Evolutionary conservation across 2,329 filamentous ascomycete genomes (phyloP).

Genomic region (Huntiella bhutanensis): DNA sequence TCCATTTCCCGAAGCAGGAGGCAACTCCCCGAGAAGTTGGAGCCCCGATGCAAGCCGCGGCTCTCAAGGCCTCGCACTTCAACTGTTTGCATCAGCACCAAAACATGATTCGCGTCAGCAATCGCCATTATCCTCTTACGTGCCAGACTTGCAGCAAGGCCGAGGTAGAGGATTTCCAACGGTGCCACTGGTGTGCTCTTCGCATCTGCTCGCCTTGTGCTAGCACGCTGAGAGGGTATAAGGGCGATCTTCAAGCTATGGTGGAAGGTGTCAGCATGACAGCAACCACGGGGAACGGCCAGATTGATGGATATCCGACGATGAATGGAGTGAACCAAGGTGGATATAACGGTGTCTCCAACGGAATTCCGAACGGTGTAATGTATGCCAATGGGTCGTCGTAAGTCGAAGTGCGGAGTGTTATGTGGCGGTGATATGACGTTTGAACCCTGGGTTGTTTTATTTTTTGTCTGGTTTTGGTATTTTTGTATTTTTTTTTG

Average conservation of each 20-base stretch:
- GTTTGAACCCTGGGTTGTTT: background rate
- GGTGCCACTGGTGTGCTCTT: constrained; percentile 32
- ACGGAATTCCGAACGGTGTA: too few species aligned
- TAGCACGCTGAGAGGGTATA: constrained; percentile 22
- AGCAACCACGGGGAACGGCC: too few species aligned
- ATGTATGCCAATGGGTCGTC: too few species aligned
- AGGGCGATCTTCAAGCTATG: constrained; percentile 25
- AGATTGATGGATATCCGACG: too few species aligned
- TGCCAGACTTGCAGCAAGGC: constrained; percentile 29
- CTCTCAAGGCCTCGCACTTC: constrained; percentile 26
- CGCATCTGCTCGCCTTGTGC: constrained; percentile 32
- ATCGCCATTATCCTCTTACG: constrained; percentile 30
- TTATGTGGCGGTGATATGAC: too few species aligned
- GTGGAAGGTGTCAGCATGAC: constrained; percentile 15
- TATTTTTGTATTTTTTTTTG: background rate
- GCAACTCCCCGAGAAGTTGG: constrained; percentile 11
- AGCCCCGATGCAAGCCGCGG: constrained; percentile 22
- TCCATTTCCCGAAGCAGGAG: constrained; percentile 19
- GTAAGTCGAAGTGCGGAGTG: too few species aligned
- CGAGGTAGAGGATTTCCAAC: constrained; percentile 23
- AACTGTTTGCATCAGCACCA: constrained; percentile 29
- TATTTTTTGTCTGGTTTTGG: background rate
- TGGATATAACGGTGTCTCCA: too few species aligned
- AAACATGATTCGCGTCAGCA: constrained; percentile 29
- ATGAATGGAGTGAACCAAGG: too few species aligned